Evolutionary conservation across 1,139 yeast genomes (phyloP).

Genomic region (Taphrina communis): DNA sequence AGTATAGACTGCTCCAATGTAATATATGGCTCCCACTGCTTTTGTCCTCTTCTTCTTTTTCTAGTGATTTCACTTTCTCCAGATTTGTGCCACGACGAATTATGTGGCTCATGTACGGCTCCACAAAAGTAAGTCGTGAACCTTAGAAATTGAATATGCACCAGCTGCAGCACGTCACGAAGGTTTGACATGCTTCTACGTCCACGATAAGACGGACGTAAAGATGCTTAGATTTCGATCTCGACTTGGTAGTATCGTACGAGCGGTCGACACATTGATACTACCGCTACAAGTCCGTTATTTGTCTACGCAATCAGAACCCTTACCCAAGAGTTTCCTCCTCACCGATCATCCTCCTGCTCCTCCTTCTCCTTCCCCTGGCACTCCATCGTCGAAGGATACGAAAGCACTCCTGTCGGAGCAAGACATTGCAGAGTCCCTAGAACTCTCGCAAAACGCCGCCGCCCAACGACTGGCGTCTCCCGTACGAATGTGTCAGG

Average conservation of each 20-base stretch:
- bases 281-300: too few species aligned
- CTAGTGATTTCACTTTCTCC: not conserved
- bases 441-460: not conserved
- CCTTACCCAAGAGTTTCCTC: not conserved
- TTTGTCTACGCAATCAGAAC: not conserved
- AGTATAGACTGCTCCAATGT: not conserved
- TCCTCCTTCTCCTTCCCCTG: too few species aligned
- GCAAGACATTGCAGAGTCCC: not conserved
- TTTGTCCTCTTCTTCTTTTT: not conserved
- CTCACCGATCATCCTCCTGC: not conserved
- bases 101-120: not conserved
- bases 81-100: too few species aligned
- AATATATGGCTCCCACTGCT: not conserved
- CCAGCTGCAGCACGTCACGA: too few species aligned
- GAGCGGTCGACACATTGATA: not conserved
- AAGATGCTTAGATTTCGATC: not conserved
- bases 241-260: not conserved
- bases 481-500: slow-evolving; percentile 31
- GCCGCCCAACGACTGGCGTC: slow-evolving; percentile 11
- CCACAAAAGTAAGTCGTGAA: not conserved
- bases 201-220: not conserved
- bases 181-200: too few species aligned
- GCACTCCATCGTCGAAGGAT: too few species aligned
- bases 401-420: not conserved
- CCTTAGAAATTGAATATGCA: too few species aligned